Evolutionary conservation across 2,329 filamentous ascomycete species (phyloP).

Genomic region (Monascus ruber): DNA sequence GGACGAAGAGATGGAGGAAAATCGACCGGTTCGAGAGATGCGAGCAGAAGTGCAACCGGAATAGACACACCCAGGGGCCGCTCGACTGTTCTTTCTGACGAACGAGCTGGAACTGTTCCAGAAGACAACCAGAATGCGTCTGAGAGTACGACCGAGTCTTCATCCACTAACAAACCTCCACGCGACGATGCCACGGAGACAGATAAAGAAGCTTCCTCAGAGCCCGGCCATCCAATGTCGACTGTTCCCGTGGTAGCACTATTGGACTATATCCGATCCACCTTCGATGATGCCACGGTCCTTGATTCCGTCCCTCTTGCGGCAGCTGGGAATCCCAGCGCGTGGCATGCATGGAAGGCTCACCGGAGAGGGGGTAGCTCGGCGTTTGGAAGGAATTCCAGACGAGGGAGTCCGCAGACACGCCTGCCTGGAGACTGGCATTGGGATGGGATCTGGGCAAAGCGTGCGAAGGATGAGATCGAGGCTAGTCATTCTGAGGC

Average conservation of each 20-base stretch:
- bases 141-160: too few relatives aligned
- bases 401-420: slow-evolving; percentile 34
- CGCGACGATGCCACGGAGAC: slow-evolving; percentile 1
- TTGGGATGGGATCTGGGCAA: slow-evolving; percentile 95
- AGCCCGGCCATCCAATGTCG: slow-evolving; percentile 8
- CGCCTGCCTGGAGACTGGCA: slow-evolving; percentile 78
- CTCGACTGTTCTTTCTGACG: too few relatives aligned
- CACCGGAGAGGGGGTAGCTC: slow-evolving; percentile 41
- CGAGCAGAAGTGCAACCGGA: slow-evolving; percentile 28
- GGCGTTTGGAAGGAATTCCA: slow-evolving; percentile 15
- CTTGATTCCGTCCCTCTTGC: slow-evolving; percentile 70
- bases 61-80: too few relatives aligned
- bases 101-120: too few relatives aligned
- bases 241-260: slow-evolving; percentile 54
- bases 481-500: slow-evolving; percentile 66
- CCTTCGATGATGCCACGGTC: slow-evolving; percentile 67
- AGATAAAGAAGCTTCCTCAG: background rate
- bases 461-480: slow-evolving; percentile 70
- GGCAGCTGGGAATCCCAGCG: slow-evolving; percentile 77
- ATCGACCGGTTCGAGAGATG: slow-evolving; percentile 28
- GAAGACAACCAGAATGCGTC: too few relatives aligned
- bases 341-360: slow-evolving; percentile 86
- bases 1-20: slow-evolving; percentile 31
- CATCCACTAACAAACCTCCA: too few relatives aligned
- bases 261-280: slow-evolving; percentile 66